These are phyloP conservation scores for Aphanomyces stellatus DNA, from an alignment of 352 stramenopile genomes.

Conservation along the genomic window DNA sequence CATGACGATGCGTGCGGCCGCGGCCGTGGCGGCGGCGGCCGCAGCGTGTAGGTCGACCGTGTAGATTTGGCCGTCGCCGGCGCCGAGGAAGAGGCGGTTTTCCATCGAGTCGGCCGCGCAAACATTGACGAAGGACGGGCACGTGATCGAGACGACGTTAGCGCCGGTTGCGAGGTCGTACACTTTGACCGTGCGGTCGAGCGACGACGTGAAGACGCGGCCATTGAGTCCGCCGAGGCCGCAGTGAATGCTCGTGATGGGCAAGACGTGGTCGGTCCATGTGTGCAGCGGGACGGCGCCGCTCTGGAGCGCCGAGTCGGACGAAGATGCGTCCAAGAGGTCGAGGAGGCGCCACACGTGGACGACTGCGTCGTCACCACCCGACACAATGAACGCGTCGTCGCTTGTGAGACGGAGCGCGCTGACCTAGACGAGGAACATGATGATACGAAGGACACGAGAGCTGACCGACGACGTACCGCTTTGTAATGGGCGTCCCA, in stretches of 20 bases:
- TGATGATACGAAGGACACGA: too few relatives aligned
- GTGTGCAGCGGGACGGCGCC: slow-evolving; percentile 45
- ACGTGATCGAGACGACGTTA: slow-evolving; percentile 59
- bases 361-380: slow-evolving; percentile 72
- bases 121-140: slow-evolving; percentile 54
- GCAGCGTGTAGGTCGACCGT: slow-evolving; percentile 55
- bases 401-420: slow-evolving; percentile 56
- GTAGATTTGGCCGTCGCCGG: slow-evolving; percentile 65
- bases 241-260: slow-evolving; percentile 62
- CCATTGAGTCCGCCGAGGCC: slow-evolving; percentile 52
- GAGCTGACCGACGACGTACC: too few relatives aligned
- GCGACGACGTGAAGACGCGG: slow-evolving; percentile 62
- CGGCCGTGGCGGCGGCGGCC: slow-evolving; percentile 38
- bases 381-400: slow-evolving; percentile 70
- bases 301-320: slow-evolving; percentile 37
- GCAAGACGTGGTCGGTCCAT: slow-evolving; percentile 73
- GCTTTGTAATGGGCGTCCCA: slow-evolving; percentile 86
- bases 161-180: slow-evolving; percentile 47
- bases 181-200: slow-evolving; percentile 73
- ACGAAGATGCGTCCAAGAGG: slow-evolving; percentile 49
- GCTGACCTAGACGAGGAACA: slow-evolving; percentile 32
- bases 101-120: slow-evolving; percentile 54
- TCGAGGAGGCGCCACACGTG: slow-evolving; percentile 70
- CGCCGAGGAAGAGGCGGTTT: slow-evolving; percentile 59
- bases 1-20: slow-evolving; percentile 39